Percentiles rank a stretch among this genome's conserved stretches.
Conservation (phyloP, 1,139 yeast genomes). For the Geotrichum restrictum region DNA sequence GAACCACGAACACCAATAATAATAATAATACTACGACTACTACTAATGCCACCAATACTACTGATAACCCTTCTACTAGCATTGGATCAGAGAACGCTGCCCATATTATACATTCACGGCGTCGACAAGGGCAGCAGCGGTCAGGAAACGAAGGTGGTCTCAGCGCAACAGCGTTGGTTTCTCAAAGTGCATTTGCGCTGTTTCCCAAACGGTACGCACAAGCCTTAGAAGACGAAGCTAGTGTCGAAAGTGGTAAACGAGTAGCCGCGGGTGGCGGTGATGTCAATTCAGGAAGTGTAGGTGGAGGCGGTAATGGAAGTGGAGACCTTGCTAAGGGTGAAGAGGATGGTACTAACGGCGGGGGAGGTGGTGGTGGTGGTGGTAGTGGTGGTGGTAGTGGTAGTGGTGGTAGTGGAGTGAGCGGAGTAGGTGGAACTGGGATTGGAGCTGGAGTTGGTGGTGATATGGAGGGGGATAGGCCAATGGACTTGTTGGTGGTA, state of each 20-base stretch:
- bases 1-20: neutral
- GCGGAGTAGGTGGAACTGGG: neutral
- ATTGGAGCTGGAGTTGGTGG: too few relatives aligned
- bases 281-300: too few relatives aligned
- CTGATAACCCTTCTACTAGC: neutral
- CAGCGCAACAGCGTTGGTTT: neutral
- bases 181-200: neutral
- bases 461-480: neutral
- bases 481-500: slow-evolving; percentile 1
- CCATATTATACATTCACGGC: neutral
- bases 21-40: too few relatives aligned
- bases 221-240: slow-evolving; percentile 11
- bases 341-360: too few relatives aligned
- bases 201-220: slow-evolving; percentile 12
- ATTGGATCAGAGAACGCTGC: neutral
- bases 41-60: neutral
- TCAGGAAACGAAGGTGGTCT: neutral
- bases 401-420: neutral
- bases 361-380: neutral
- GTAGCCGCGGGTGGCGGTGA: slow-evolving; percentile 1
- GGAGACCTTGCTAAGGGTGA: too few relatives aligned
- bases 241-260: slow-evolving; percentile 8
- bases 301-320: neutral
- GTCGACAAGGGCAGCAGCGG: neutral
- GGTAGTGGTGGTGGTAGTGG: neutral